Conservation (phyloP, 257 asterid genomes). For the Primulina tabacum region DNA sequence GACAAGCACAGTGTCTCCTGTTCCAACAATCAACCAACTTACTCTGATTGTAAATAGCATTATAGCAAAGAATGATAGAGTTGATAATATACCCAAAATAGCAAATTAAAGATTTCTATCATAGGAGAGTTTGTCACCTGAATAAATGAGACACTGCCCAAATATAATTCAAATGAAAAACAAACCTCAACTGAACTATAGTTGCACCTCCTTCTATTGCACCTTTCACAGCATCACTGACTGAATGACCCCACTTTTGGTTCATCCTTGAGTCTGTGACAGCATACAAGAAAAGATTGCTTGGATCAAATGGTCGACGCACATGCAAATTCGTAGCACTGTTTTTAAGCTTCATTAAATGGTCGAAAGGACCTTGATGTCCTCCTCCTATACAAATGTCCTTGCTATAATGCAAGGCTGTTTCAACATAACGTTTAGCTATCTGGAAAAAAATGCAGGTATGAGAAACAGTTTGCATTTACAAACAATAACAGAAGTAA, state of each 20-base stretch:
- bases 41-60: background rate
- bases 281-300: conserved; percentile 77
- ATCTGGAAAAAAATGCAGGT: conserved; percentile 37
- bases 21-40: background rate
- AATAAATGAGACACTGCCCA: conserved; percentile 13
- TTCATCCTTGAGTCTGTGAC: conserved; percentile 96
- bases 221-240: conserved; percentile 71
- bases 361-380: conserved; percentile 87
- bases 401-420: conserved; percentile 78
- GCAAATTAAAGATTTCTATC: conserved; percentile 4
- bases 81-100: background rate
- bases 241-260: conserved; percentile 76
- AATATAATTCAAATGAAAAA: background rate
- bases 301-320: conserved; percentile 56
- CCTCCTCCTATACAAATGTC: conserved; percentile 74
- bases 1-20: background rate
- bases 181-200: conserved; percentile 84
- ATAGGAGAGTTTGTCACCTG: background rate
- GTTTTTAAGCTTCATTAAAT: conserved; percentile 67
- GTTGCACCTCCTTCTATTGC: conserved; percentile 95
- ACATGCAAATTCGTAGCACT: conserved; percentile 22
- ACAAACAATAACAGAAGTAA: conserved; percentile 1
- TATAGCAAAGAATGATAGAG: background rate
- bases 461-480: conserved; percentile 18
- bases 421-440: conserved; percentile 72